Percentiles rank a stretch among this genome's conserved stretches.
These are phyloP conservation scores for Lichtheimia hyalospora DNA, from an alignment of 371 early-diverging fungal genomes.

Conservation along the genomic window DNA sequence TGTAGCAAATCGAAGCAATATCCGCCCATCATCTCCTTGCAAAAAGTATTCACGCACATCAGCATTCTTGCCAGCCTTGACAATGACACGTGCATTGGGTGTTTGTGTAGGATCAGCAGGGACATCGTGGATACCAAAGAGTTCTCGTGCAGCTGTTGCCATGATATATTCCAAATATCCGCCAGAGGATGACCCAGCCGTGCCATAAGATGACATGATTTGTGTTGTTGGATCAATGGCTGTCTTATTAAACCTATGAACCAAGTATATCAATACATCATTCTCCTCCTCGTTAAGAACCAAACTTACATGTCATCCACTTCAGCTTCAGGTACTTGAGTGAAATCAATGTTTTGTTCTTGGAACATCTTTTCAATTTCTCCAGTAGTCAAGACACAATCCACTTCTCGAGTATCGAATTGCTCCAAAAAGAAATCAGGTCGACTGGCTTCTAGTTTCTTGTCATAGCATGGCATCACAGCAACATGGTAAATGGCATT, in stretches of 20 bases:
- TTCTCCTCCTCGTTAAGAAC: neutral
- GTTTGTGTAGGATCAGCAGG: conserved; percentile 30
- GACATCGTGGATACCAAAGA: conserved; percentile 66
- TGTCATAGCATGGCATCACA: conserved; percentile 98
- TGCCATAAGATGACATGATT: conserved; percentile 50
- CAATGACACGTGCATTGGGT: conserved; percentile 29
- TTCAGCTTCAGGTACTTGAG: conserved; percentile 48
- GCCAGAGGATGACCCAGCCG: conserved; percentile 85
- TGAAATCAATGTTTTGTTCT: conserved; percentile 56
- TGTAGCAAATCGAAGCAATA: conserved; percentile 74
- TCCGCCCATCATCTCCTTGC: conserved; percentile 42
- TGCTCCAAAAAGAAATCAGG: conserved; percentile 83
- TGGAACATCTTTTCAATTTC: conserved; percentile 80
- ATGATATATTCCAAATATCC: conserved; percentile 89
- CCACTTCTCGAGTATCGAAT: conserved; percentile 86
- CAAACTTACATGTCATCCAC: conserved; percentile 50
- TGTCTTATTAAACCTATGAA: conserved; percentile 42
- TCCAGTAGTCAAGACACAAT: conserved; percentile 91
- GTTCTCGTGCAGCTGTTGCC: conserved; percentile 73
- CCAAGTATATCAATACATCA: neutral
- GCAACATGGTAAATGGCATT: conserved; percentile 86
- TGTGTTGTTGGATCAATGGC: conserved; percentile 39
- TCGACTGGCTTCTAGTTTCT: conserved; percentile 95
- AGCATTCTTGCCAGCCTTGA: conserved; percentile 75
- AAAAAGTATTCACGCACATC: conserved; percentile 80